A percentile compares a stretch with the other conserved stretches of the same genome.
These are phyloP conservation scores for Ensete glaucum DNA, from an alignment of 176 grass and related monocot species.

Conservation along the genomic window DNA sequence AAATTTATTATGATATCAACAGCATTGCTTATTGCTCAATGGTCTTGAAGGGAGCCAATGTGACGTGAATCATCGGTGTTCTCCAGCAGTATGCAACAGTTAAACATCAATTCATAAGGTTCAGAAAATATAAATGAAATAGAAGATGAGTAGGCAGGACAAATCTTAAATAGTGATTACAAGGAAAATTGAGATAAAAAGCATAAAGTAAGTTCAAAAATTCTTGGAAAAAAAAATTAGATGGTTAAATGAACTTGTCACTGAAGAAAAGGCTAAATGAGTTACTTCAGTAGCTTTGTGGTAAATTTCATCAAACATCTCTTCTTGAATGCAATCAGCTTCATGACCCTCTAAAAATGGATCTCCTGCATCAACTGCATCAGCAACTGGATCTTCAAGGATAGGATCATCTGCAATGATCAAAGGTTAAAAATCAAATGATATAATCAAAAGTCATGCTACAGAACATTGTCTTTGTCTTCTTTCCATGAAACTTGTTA, in stretches of 20 bases:
- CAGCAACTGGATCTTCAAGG: conserved; percentile 11
- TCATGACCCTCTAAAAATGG: conserved; percentile 30
- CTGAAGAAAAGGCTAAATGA: background rate
- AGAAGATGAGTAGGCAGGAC: background rate
- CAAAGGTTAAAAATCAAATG: background rate
- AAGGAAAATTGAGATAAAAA: background rate
- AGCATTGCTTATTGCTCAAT: no score
- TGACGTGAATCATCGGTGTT: no score
- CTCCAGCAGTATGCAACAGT: no score
- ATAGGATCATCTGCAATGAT: conserved; percentile 17
- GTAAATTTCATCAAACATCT: conserved; percentile 65
- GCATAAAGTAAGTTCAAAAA: background rate
- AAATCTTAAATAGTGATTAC: background rate
- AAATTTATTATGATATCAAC: no score
- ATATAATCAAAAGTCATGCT: background rate
- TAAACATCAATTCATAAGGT: no score
- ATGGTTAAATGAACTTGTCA: background rate
- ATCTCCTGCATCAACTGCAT: conserved; percentile 21
- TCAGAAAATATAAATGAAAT: no score
- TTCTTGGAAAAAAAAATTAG: background rate
- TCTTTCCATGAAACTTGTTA: conserved; percentile 16
- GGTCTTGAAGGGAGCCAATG: no score
- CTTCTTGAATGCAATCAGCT: conserved; percentile 45
- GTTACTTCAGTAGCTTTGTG: conserved; percentile 46
- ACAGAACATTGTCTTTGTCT: conserved; percentile 12